phyloP scores from a whole-genome alignment of 345 rosid genomes.

The Brassica incana region DNA sequence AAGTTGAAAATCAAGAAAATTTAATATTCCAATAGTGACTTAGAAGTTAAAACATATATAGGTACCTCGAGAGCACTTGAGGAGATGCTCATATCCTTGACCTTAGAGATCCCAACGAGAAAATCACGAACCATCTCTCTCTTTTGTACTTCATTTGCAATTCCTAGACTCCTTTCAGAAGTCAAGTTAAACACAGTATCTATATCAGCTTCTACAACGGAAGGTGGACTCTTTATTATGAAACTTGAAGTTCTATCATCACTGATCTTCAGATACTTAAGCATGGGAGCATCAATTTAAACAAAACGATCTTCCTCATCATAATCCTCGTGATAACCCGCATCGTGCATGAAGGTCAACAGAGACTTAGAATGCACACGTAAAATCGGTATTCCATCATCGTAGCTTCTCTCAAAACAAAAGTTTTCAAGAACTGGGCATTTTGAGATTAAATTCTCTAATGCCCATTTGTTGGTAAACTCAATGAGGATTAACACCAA shows the following conservation, averaged over 20 bases:
- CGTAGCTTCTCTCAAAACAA: background rate
- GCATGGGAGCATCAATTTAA: too few species aligned
- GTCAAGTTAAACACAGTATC: background rate
- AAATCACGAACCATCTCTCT: slow-evolving; percentile 7
- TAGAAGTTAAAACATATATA: background rate
- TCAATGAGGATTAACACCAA: background rate
- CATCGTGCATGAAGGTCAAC: background rate
- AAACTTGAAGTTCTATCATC: too few species aligned
- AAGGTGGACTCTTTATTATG: background rate
- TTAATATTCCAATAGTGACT: background rate
- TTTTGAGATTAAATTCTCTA: slow-evolving; percentile 10
- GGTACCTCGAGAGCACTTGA: slow-evolving; percentile 3
- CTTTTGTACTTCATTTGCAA: background rate
- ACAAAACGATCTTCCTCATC: too few species aligned
- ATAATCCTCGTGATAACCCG: background rate
- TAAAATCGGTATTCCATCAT: background rate
- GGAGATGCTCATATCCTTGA: background rate
- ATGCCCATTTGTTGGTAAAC: background rate
- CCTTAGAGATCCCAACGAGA: background rate
- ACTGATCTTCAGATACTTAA: too few species aligned
- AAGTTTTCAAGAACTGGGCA: slow-evolving; percentile 7
- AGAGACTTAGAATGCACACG: slow-evolving; percentile 14
- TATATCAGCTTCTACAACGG: slow-evolving; percentile 9
- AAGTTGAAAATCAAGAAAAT: background rate
- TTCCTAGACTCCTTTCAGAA: background rate